A percentile compares a stretch with the other conserved stretches of the same genome.
Conservation (phyloP, 768 basidiomycete species). For the Stropharia rugosoannulata region DNA sequence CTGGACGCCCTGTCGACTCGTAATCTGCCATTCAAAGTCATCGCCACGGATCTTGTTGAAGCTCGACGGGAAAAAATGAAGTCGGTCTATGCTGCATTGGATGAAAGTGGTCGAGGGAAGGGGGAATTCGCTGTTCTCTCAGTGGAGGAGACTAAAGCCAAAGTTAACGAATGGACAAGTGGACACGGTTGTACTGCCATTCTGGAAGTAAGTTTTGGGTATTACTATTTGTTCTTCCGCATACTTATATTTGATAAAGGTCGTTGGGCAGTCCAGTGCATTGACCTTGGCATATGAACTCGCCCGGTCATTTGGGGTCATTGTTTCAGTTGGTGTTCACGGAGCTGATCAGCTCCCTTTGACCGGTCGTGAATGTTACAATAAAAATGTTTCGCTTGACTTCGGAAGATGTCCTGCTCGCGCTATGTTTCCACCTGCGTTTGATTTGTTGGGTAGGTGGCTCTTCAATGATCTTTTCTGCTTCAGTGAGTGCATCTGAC, state of each 20-base stretch:
- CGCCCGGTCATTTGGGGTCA: conserved; percentile 73
- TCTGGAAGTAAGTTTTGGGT: conserved; percentile 51
- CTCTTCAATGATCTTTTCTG: not conserved
- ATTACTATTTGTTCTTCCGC: not conserved
- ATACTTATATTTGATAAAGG: conserved; percentile 35
- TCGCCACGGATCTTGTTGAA: conserved; percentile 64
- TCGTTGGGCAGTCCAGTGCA: conserved; percentile 69
- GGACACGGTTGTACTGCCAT: conserved; percentile 62
- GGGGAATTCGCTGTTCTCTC: conserved; percentile 51
- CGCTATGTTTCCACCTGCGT: conserved; percentile 71
- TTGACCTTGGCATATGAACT: conserved; percentile 66
- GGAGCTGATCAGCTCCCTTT: conserved; percentile 53
- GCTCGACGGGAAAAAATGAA: conserved; percentile 58
- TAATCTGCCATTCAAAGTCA: conserved; percentile 48
- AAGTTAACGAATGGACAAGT: conserved; percentile 52
- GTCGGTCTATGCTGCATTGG: conserved; percentile 54
- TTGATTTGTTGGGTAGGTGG: conserved; percentile 55
- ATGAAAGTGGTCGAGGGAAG: conserved; percentile 37
- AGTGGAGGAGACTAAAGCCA: conserved; percentile 49
- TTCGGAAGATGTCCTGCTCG: conserved; percentile 84
- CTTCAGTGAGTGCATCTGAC: not conserved
- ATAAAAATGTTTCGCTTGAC: conserved; percentile 78
- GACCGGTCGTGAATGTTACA: conserved; percentile 57
- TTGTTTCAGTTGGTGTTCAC: conserved; percentile 76
- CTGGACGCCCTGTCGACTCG: conserved; percentile 56